Percentiles rank a stretch among this genome's conserved stretches.
Evolutionary conservation across 164 flowering plant species (phyloP).

Genomic region (Warburgia ugandensis): DNA sequence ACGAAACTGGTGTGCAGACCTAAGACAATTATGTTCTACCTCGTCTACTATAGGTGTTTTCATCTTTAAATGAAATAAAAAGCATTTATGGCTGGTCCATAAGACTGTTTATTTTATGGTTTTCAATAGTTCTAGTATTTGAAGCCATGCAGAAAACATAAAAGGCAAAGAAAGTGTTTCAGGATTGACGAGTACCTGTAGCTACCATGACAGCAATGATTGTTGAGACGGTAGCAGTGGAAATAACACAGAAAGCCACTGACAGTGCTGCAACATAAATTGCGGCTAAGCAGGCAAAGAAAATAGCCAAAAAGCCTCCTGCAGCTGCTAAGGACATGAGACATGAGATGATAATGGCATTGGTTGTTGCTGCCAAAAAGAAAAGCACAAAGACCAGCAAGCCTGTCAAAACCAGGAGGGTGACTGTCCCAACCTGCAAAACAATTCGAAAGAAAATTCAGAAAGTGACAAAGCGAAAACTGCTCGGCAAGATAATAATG

Average conservation of each 20-base stretch:
- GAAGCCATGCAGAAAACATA: background rate
- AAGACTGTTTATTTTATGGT: background rate
- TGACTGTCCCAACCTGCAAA: constrained; percentile 67
- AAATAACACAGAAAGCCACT: constrained; percentile 55
- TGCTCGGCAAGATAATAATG: background rate
- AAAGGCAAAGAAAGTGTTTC: too few relatives aligned
- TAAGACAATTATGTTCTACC: background rate
- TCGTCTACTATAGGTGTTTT: background rate
- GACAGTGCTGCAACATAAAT: constrained; percentile 67
- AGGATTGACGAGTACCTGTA: constrained; percentile 34
- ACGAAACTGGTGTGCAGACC: background rate
- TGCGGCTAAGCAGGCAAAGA: constrained; percentile 65
- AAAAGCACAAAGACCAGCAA: constrained; percentile 65
- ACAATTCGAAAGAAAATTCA: constrained; percentile 3
- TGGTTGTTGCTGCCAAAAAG: constrained; percentile 71
- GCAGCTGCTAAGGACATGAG: constrained; percentile 77
- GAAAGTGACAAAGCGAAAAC: background rate
- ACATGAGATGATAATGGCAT: constrained; percentile 65
- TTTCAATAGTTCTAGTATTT: background rate
- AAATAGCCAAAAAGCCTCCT: constrained; percentile 77
- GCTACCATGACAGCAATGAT: constrained; percentile 45
- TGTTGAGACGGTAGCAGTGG: constrained; percentile 47
- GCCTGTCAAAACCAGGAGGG: constrained; percentile 52
- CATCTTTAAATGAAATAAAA: background rate
- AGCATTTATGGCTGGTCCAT: background rate